These are phyloP conservation scores for Eucalyptus tenuipes DNA, from an alignment of 345 rosid species.

Conservation along the genomic window DNA sequence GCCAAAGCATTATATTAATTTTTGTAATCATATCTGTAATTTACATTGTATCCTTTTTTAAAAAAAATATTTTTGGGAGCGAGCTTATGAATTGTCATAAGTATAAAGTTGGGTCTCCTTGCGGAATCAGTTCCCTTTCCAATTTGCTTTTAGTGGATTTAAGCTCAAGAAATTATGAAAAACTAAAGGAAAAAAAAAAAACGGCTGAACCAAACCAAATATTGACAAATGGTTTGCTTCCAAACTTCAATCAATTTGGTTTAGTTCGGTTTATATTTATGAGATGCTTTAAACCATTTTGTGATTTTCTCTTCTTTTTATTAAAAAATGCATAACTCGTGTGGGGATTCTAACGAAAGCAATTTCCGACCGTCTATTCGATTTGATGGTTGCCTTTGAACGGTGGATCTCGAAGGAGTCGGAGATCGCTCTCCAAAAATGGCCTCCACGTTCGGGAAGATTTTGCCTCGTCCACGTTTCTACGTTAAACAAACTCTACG, in stretches of 20 bases:
- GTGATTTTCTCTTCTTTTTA: fast-evolving
- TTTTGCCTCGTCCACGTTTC: too few species aligned
- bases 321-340: neutral
- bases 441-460: too few species aligned
- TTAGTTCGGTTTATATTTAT: fast-evolving
- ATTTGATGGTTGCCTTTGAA: neutral
- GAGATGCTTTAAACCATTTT: fast-evolving
- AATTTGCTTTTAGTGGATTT: neutral
- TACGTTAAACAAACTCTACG: neutral
- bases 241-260: neutral
- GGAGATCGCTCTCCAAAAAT: neutral
- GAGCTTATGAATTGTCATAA: neutral
- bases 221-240: neutral
- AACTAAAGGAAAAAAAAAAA: neutral
- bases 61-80: neutral
- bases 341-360: fast-evolving
- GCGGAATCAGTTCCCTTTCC: neutral
- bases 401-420: fast-evolving
- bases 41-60: neutral
- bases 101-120: neutral
- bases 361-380: neutral
- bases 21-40: fast-evolving
- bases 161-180: neutral
- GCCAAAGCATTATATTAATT: neutral
- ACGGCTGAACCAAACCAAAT: fast-evolving